phyloP scores from a whole-genome alignment of 2,329 filamentous ascomycete species.

The Geosmithia flava region DNA sequence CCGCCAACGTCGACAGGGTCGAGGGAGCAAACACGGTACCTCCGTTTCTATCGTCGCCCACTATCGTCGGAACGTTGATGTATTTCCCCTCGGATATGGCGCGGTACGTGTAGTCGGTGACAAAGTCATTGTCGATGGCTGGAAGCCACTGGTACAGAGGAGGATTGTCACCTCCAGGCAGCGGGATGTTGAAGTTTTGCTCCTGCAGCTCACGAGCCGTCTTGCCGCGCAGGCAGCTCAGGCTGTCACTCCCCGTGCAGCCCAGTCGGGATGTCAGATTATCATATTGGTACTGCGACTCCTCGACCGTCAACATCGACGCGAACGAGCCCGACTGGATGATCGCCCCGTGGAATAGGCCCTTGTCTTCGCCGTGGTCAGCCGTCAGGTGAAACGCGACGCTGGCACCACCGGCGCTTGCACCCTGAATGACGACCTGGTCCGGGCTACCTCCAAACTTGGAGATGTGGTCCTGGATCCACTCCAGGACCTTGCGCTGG shows the following conservation, averaged over 20 bases:
- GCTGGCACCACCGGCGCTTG: constrained; percentile 54
- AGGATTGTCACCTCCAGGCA: constrained; percentile 10
- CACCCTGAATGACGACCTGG: constrained; percentile 57
- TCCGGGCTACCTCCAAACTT: constrained; percentile 57
- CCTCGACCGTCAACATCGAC: constrained; percentile 27
- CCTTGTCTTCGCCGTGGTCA: constrained; percentile 32
- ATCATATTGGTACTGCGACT: constrained; percentile 40
- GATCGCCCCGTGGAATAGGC: constrained; percentile 37
- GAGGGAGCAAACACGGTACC: constrained; percentile 21
- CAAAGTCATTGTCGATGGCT: constrained; percentile 39
- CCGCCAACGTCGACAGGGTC: constrained; percentile 15
- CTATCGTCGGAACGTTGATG: constrained; percentile 40
- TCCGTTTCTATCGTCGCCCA: constrained; percentile 23
- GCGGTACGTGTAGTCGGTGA: constrained; percentile 36
- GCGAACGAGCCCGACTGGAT: constrained; percentile 40
- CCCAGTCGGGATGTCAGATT: constrained; percentile 29
- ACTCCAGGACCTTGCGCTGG: constrained; percentile 55
- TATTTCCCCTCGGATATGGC: constrained; percentile 35
- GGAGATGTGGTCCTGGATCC: constrained; percentile 54
- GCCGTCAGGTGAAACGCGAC: constrained; percentile 52
- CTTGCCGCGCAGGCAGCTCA: constrained; percentile 33
- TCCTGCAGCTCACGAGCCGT: constrained; percentile 26
- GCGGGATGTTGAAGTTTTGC: constrained; percentile 25
- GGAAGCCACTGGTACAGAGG: constrained; percentile 43
- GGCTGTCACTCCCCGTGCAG: constrained; percentile 22